These are phyloP conservation scores for Saturnispora dispora DNA, from an alignment of 805 yeast species.

Conservation along the genomic window DNA sequence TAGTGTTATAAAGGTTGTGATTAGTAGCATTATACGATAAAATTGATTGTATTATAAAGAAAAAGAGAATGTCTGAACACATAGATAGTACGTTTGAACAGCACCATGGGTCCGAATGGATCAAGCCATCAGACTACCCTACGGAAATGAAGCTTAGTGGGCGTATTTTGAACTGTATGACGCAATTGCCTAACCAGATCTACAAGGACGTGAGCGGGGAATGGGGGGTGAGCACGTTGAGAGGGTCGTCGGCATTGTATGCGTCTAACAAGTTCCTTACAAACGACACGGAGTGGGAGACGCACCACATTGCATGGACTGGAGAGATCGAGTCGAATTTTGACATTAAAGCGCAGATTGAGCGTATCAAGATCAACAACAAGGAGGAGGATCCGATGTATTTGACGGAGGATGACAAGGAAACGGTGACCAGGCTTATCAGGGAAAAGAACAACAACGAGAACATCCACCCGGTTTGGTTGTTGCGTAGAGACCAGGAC, in stretches of 20 bases:
- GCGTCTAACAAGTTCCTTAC: constrained; percentile 61
- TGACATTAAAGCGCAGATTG: neutral
- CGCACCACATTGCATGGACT: constrained; percentile 88
- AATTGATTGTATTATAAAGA: too few species aligned
- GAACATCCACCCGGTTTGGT: constrained; percentile 80
- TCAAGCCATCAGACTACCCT: constrained; percentile 16
- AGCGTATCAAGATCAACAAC: neutral
- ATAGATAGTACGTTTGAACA: neutral
- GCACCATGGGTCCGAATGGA: constrained; percentile 4
- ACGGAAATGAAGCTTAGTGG: constrained; percentile 42
- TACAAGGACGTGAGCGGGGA: constrained; percentile 31
- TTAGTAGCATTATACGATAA: too few species aligned
- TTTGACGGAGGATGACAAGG: constrained; percentile 47
- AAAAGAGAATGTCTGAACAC: neutral
- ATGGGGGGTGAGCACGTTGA: constrained; percentile 54
- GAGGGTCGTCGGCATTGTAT: constrained; percentile 81
- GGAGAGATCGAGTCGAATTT: constrained; percentile 58
- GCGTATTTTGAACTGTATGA: constrained; percentile 56
- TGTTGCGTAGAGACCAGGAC: constrained; percentile 64
- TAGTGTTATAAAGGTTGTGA: neutral
- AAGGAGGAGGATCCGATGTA: constrained; percentile 52
- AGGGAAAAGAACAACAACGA: constrained; percentile 37
- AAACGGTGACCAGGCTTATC: constrained; percentile 38
- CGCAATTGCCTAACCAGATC: constrained; percentile 59
- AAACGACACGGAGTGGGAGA: constrained; percentile 72